Percentiles rank a stretch among this genome's conserved stretches.
Evolutionary conservation across 345 rosid species (phyloP).

Genomic region (Clarkia xantiana): DNA sequence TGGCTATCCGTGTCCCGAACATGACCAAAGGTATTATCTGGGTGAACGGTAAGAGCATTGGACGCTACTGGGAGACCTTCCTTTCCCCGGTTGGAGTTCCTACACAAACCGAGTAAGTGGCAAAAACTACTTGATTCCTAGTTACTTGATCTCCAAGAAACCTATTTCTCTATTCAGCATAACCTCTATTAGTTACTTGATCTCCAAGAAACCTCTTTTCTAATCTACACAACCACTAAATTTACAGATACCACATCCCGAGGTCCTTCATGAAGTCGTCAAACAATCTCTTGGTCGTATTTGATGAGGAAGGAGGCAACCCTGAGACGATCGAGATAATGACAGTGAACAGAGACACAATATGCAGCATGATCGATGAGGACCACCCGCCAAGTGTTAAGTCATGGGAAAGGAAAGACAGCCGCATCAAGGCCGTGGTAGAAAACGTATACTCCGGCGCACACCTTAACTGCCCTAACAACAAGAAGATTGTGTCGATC

Average conservation of each 20-base stretch:
- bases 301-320: constrained; percentile 54
- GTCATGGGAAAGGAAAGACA: constrained; percentile 34
- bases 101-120: constrained; percentile 46
- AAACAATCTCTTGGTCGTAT: constrained; percentile 45
- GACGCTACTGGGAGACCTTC: constrained; percentile 71
- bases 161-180: no score
- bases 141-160: not conserved
- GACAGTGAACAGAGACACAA: constrained; percentile 48
- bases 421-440: constrained; percentile 16
- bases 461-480: constrained; percentile 32
- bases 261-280: constrained; percentile 54
- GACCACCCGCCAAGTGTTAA: constrained; percentile 43
- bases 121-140: not conserved
- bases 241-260: constrained; percentile 67
- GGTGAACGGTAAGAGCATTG: constrained; percentile 75
- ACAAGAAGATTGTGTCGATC: constrained; percentile 33
- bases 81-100: constrained; percentile 53
- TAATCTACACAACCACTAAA: not conserved
- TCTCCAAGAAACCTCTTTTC: not conserved
- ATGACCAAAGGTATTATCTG: constrained; percentile 82
- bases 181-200: no score
- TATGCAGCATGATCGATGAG: constrained; percentile 51
- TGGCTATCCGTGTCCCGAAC: constrained; percentile 35
- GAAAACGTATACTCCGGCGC: constrained; percentile 35
- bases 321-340: constrained; percentile 46